A percentile compares a stretch with the other conserved stretches of the same genome.
These are phyloP conservation scores for Plasmopara muralis DNA, from an alignment of 352 stramenopile species.

Conservation along the genomic window DNA sequence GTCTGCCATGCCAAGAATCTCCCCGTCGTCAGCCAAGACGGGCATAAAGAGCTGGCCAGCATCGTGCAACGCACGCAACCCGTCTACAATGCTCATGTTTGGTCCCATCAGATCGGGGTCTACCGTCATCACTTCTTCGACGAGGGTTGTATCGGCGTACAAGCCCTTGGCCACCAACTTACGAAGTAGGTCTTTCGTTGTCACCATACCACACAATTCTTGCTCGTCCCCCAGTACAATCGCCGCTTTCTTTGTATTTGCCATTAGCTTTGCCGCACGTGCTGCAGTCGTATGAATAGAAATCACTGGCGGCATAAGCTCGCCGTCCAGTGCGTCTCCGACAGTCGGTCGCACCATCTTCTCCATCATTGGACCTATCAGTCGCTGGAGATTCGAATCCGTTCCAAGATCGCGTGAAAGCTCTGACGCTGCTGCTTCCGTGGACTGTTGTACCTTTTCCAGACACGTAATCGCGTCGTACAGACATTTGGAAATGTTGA, in stretches of 20 bases:
- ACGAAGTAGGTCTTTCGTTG: slow-evolving; percentile 77
- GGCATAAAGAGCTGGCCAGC: slow-evolving; percentile 81
- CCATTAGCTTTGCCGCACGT: slow-evolving; percentile 80
- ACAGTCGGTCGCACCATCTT: slow-evolving; percentile 86
- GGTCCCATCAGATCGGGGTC: slow-evolving; percentile 72
- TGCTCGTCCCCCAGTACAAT: slow-evolving; percentile 63
- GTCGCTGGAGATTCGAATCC: slow-evolving; percentile 57
- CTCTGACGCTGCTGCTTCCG: slow-evolving; percentile 65
- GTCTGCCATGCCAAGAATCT: slow-evolving; percentile 83
- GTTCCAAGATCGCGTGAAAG: slow-evolving; percentile 73
- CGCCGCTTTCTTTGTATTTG: slow-evolving; percentile 75
- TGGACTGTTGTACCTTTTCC: slow-evolving; percentile 84
- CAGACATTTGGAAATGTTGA: slow-evolving; percentile 88
- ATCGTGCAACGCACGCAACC: slow-evolving; percentile 81
- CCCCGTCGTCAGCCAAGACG: slow-evolving; percentile 63
- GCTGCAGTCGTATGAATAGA: slow-evolving; percentile 62
- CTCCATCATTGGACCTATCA: slow-evolving; percentile 84
- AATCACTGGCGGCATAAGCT: slow-evolving; percentile 73
- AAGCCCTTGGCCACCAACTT: slow-evolving; percentile 82
- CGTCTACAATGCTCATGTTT: slow-evolving; percentile 76
- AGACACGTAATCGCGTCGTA: slow-evolving; percentile 84
- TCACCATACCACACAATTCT: slow-evolving; percentile 80
- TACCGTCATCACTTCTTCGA: slow-evolving; percentile 82
- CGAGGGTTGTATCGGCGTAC: slow-evolving; percentile 61
- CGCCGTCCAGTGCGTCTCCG: slow-evolving; percentile 68